Base-by-base conservation (phyloP, 495 filamentous ascomycete genomes). In the Xylaria palmicola region DNA sequence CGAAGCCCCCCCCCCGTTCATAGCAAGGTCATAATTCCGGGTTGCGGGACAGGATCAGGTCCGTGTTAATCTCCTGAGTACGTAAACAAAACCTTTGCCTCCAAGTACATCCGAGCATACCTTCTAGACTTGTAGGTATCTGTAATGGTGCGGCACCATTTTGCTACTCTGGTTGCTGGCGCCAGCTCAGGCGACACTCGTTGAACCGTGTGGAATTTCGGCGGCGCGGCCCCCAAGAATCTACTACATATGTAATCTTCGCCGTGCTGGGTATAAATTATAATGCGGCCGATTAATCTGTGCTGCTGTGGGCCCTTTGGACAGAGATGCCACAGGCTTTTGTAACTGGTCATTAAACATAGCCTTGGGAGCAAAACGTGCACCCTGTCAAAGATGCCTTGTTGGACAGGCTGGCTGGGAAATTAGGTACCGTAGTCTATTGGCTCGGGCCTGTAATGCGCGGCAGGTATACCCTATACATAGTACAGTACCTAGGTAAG, bases 101-200 rank as follows among this genome's bases (percentile, higher is more conserved):
- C n/a, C n/a, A n/a, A n/a, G 34, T 22, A 34, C 4, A 6, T 7
- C 26, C 6, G 32, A 13, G 32, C 32, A 36, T 36, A 36, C 6
- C 32, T 48, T 13, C n/a, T n/a, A n/a, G n/a, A n/a, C n/a, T n/a
- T n/a, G n/a, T n/a, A n/a, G n/a, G 39, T 41, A 19, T 43, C 12
- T 17, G 13, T 27, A 62, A 52, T 67, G 62, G 59, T 57, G 24
- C 52, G 53, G 65, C 63, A 49, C 40, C 36, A 26, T 52, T 41
- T 40, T 45, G 49, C 52, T 43, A 52, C 49, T 48, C 22, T 58
- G n/a, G 39, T 29, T 63, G 67, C 56, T 67, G 67, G 67, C 67
- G 67, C 65, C 67, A 70, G 65, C 67, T n/a, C 36, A 34, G 36
- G 30, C 50, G 59, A 20, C 29, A 22, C 55, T 45, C 20, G 22